Evolutionary conservation across 2,329 filamentous ascomycete species (phyloP).

Genomic region (Talaromyces pinophilus): DNA sequence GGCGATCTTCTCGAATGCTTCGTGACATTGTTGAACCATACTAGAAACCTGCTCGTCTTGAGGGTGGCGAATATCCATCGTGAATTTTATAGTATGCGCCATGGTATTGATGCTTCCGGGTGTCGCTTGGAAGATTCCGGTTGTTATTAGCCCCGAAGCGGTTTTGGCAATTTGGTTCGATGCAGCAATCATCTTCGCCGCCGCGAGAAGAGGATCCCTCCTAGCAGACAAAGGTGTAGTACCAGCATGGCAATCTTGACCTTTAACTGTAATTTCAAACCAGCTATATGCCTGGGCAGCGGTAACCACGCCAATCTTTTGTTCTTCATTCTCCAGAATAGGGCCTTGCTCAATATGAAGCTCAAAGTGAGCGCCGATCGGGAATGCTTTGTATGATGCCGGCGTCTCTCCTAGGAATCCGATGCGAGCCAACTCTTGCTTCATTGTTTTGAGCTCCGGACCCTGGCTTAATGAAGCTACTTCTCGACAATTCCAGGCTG

Average conservation of each 20-base stretch:
- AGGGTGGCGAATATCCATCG: constrained; percentile 64
- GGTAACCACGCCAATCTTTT: constrained; percentile 65
- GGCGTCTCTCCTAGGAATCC: constrained; percentile 63
- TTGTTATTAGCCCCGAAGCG: constrained; percentile 61
- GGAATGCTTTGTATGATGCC: constrained; percentile 56
- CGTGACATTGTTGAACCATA: constrained; percentile 57
- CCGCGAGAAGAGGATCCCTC: constrained; percentile 65
- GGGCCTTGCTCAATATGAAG: constrained; percentile 80
- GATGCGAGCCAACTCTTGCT: constrained; percentile 65
- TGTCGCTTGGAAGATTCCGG: constrained; percentile 63
- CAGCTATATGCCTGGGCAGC: constrained; percentile 71
- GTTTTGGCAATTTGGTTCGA: constrained; percentile 61
- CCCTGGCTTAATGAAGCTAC: constrained; percentile 52
- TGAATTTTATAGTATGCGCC: constrained; percentile 63
- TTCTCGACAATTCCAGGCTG: constrained; percentile 60
- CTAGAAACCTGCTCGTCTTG: constrained; percentile 56
- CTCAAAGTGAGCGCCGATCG: constrained; percentile 75
- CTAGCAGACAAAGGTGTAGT: constrained; percentile 65
- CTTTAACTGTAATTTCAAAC: constrained; percentile 65
- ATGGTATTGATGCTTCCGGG: constrained; percentile 70
- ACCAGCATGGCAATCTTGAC: constrained; percentile 68
- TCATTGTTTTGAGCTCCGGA: constrained; percentile 53
- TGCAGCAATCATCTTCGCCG: constrained; percentile 64
- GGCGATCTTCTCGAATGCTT: constrained; percentile 59
- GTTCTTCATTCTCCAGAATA: constrained; percentile 61